Base-by-base conservation (phyloP, 495 filamentous ascomycete genomes). In the Lentithecium fluviatile region DNA sequence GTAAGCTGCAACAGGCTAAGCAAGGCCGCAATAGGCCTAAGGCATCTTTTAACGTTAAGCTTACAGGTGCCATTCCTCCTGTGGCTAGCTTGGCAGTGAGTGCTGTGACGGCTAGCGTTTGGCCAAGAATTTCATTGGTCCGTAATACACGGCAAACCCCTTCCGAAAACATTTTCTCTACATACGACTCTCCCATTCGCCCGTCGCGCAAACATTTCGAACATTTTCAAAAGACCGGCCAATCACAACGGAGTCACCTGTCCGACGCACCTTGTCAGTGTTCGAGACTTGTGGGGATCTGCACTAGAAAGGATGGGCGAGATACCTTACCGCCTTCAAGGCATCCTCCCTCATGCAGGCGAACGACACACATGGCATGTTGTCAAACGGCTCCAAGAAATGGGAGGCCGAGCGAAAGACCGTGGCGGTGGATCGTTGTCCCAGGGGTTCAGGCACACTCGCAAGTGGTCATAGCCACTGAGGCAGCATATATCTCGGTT, bases 381-480 rank as follows among this genome's bases (percentile, higher is more conserved):
- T 20, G 19, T 43, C 40, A 43, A 43, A 43, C 40, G 40, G 19
- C 40, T 15, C 40, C 40, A 43, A 43, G 40, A 43, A 43, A 43
- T 32, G 29, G 40, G 40, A 43, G 13, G 13, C 40, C 5, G 15
- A 15, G 15, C 6, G 15, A 43, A 20, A 4, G 6, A 43, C 40
- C 40, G 40, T 32, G 29, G 29, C 29, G 19, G 40, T 43, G 40
- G 15, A 20, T 15, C 40, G 40, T 15, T 6, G 5, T 43, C 8
- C 15, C 19, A 43, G 40, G 19, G 15, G 40, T 13, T 13, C 13
- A 43, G 15, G 13, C 15, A n/a, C 40, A 43, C 3, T 4, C 19
- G 5, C 29, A 3, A 4, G 29, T 32, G 40, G 40, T 43, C 40
- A 43, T 6, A n/a, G 40, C 40, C 13, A 43, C 19, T n/a, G 15